phyloP scores from a whole-genome alignment of 225 moss, liverwort and hornwort genomes.

The Ulota crispa region DNA sequence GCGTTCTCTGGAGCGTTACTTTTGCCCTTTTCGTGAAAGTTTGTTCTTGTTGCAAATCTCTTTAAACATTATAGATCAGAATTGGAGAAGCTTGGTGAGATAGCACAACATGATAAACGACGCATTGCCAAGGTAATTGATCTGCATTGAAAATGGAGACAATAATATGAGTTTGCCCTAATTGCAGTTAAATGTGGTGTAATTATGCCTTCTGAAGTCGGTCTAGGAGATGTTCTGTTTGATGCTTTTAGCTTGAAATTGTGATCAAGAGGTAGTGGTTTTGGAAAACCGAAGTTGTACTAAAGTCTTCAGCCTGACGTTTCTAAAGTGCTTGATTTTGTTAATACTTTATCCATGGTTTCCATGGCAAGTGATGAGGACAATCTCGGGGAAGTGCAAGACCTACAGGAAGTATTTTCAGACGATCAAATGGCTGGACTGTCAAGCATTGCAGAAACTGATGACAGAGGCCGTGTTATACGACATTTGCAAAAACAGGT shows the following conservation, averaged over 20 bases:
- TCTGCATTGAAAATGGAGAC: no score
- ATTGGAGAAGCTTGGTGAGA: no score
- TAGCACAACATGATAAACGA: no score
- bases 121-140: no score
- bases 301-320: background rate
- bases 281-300: background rate
- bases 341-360: background rate
- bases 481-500: slow-evolving; percentile 61
- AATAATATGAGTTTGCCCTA: no score
- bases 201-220: no score
- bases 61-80: no score
- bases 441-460: slow-evolving; percentile 29
- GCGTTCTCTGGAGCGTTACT: no score
- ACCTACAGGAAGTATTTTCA: slow-evolving; percentile 40
- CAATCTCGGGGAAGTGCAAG: slow-evolving; percentile 23
- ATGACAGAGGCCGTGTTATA: slow-evolving; percentile 56
- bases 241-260: background rate
- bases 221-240: background rate
- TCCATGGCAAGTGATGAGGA: slow-evolving; percentile 57
- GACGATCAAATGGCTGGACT: slow-evolving; percentile 44
- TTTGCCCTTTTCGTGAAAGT: no score
- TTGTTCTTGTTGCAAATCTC: no score
- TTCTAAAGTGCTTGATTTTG: background rate
- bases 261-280: background rate
- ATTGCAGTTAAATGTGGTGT: no score